Conservation (phyloP, 192 early-diverging fungal genomes). For the Linnemannia zychae region DNA sequence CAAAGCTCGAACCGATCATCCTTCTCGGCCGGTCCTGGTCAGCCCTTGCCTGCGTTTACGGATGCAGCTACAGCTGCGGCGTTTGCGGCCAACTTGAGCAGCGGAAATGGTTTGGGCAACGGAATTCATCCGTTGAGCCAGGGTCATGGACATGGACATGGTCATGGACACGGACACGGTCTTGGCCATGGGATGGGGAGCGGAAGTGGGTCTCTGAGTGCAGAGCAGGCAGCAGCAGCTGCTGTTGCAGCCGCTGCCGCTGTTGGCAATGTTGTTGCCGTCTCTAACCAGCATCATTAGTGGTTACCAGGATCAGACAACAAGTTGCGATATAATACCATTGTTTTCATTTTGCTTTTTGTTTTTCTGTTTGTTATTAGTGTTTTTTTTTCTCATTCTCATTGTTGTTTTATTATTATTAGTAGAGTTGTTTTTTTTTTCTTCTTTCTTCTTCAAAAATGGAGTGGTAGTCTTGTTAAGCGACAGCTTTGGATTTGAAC, state of each 20-base stretch:
- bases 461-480: neutral
- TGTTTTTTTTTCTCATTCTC: slow-evolving; percentile 1
- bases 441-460: neutral
- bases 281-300: neutral
- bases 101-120: neutral
- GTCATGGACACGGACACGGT: neutral
- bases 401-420: slow-evolving; percentile 7
- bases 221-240: neutral
- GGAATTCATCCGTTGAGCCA: slow-evolving; percentile 5
- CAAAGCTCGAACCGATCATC: slow-evolving; percentile 48
- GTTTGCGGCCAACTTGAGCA: neutral
- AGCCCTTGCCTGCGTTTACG: slow-evolving; percentile 27
- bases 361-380: neutral
- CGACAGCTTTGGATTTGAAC: neutral
- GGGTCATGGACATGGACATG: neutral
- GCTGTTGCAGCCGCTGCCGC: neutral
- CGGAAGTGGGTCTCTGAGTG: neutral
- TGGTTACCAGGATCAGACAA: neutral
- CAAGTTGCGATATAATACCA: neutral
- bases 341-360: neutral
- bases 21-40: slow-evolving; percentile 44
- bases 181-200: neutral
- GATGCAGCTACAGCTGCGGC: slow-evolving; percentile 11
- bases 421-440: neutral
- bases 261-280: neutral